Evolutionary conservation across 225 moss, liverwort and hornwort species (phyloP).

Genomic region (Physcomitrium patens): DNA sequence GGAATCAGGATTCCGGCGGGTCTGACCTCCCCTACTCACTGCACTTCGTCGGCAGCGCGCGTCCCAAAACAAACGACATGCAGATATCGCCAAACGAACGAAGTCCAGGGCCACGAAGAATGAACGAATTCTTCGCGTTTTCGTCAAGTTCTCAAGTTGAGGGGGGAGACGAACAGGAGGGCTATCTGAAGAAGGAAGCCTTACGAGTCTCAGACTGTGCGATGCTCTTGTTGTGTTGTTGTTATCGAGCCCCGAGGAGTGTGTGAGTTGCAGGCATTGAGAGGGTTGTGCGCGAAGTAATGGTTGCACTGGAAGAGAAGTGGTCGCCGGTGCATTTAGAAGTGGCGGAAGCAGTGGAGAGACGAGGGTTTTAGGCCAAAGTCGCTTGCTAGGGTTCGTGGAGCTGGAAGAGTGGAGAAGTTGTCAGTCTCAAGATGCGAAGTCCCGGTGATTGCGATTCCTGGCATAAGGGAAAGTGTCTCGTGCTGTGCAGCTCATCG

Average conservation of each 20-base stretch:
- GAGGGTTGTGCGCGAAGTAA: not conserved
- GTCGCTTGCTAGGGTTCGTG: not conserved
- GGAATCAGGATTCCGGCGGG: conserved; percentile 28
- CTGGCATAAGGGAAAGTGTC: not conserved
- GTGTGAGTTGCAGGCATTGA: not conserved
- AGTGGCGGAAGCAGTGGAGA: not conserved
- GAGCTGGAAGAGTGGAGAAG: not conserved
- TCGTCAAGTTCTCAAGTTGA: no score
- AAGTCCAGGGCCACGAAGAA: no score
- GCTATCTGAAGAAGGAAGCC: no score
- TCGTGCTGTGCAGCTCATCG: not conserved
- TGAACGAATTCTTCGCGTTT: no score
- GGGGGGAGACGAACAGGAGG: no score
- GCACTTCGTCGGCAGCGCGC: conserved; percentile 23
- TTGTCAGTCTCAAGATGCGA: not conserved
- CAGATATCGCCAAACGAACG: not conserved
- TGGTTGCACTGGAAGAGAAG: not conserved
- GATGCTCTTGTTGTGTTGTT: no score
- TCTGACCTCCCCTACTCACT: conserved; percentile 35
- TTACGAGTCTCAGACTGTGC: no score
- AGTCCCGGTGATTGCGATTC: not conserved
- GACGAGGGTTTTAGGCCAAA: not conserved
- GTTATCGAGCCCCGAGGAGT: no score
- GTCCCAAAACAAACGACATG: conserved; percentile 16
- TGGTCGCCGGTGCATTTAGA: not conserved